phyloP scores from a whole-genome alignment of 2,329 filamentous ascomycete species.

The Rosellinia necatrix region DNA sequence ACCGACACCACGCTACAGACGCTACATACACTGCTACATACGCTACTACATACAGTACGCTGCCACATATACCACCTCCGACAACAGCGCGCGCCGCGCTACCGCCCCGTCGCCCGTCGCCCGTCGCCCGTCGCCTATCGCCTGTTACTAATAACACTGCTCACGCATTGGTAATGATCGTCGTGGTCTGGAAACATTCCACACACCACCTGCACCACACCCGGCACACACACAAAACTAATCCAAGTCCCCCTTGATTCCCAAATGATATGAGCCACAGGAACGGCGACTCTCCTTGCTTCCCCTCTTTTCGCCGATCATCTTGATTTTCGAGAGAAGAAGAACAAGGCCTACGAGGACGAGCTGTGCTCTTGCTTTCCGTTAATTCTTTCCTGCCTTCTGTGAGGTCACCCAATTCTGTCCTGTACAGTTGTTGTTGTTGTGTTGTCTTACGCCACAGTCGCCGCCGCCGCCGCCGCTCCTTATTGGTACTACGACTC shows the following conservation, averaged over 20 bases:
- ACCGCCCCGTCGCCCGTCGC: too few species aligned
- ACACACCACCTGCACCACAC: constrained; percentile 28
- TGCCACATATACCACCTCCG: too few species aligned
- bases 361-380: constrained; percentile 32
- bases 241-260: constrained; percentile 30
- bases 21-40: too few species aligned
- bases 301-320: constrained; percentile 25
- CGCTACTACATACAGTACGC: not conserved
- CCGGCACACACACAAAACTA: constrained; percentile 35
- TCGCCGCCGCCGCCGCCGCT: not conserved
- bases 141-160: constrained; percentile 15
- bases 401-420: constrained; percentile 5
- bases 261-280: constrained; percentile 25
- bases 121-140: not conserved
- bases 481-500: too few species aligned
- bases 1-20: constrained; percentile 2
- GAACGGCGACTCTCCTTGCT: constrained; percentile 25
- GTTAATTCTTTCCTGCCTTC: constrained; percentile 6
- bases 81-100: too few species aligned
- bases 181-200: constrained; percentile 37
- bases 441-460: constrained; percentile 11
- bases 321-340: constrained; percentile 2
- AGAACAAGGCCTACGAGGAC: constrained; percentile 1
- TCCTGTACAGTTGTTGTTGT: constrained; percentile 5
- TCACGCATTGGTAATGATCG: constrained; percentile 34